Evolutionary conservation across 2,329 filamentous ascomycete genomes (phyloP).

Genomic region (Atkinsonella hypoxylon): DNA sequence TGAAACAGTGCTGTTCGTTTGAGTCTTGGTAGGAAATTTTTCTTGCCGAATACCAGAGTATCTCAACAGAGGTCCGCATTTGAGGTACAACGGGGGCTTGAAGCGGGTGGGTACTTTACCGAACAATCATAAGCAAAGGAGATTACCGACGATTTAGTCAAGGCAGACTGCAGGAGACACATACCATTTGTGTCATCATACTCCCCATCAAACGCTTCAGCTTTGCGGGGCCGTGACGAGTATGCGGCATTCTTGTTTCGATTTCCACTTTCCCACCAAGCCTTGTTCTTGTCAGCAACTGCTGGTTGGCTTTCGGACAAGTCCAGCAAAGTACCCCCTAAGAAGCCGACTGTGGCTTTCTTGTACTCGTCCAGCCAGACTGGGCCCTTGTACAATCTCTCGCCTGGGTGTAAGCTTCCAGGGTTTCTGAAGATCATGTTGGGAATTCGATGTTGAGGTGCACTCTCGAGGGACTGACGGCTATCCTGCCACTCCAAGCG

Average conservation of each 20-base stretch:
- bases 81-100: constrained; percentile 71
- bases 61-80: constrained; percentile 80
- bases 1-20: constrained; percentile 13
- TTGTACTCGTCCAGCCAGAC: constrained; percentile 62
- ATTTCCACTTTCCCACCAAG: constrained; percentile 66
- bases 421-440: constrained; percentile 30
- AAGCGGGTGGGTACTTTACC: constrained; percentile 53
- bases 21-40: constrained; percentile 25
- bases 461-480: constrained; percentile 17
- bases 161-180: constrained; percentile 9
- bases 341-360: constrained; percentile 49
- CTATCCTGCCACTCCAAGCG: constrained; percentile 19
- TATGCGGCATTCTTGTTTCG: constrained; percentile 34
- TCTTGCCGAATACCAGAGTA: constrained; percentile 76
- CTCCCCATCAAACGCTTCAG: constrained; percentile 54
- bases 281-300: constrained; percentile 36
- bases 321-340: constrained; percentile 48
- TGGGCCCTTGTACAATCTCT: constrained; percentile 46
- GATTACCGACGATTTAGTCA: neutral
- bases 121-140: neutral
- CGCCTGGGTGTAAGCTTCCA: constrained; percentile 32
- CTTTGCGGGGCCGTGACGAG: constrained; percentile 37
- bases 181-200: constrained; percentile 51
- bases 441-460: constrained; percentile 26
- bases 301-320: constrained; percentile 31